Conservation (phyloP, 345 rosid species). For the Populus tremula region DNA sequence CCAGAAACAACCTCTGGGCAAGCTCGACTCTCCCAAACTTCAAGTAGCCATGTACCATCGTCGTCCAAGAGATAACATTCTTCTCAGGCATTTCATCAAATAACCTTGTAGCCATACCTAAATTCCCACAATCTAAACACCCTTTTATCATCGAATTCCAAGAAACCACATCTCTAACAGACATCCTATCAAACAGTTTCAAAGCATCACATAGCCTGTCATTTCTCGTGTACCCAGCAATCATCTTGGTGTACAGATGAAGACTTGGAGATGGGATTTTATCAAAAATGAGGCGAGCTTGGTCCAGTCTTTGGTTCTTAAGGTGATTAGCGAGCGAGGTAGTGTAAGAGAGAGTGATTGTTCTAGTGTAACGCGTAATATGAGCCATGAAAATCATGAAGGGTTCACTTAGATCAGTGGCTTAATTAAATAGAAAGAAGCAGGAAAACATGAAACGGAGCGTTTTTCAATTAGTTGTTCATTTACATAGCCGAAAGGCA, state of each 20-base stretch:
- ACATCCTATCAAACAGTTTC: conserved; percentile 46
- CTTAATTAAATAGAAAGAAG: too few species aligned
- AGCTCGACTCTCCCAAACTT: conserved; percentile 45
- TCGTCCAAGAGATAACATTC: conserved; percentile 70
- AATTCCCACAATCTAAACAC: conserved; percentile 58
- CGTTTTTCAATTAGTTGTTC: too few species aligned
- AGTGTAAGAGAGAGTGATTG: conserved; percentile 19
- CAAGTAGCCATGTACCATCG: conserved; percentile 64
- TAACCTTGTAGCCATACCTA: conserved; percentile 37
- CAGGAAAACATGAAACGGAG: too few species aligned
- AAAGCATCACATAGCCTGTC: conserved; percentile 47
- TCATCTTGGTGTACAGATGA: conserved; percentile 56
- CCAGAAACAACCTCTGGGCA: conserved; percentile 54
- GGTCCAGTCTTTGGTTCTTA: conserved; percentile 33
- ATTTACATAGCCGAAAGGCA: too few species aligned
- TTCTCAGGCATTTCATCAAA: conserved; percentile 69
- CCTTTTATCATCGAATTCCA: conserved; percentile 77
- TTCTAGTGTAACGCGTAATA: conserved; percentile 14
- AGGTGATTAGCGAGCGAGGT: conserved; percentile 40
- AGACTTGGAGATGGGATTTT: conserved; percentile 38
- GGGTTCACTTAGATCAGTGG: too few species aligned
- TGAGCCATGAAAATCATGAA: background rate
- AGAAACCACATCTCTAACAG: conserved; percentile 46
- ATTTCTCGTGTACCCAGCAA: conserved; percentile 36
- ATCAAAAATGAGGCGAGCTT: conserved; percentile 44